Conservation (phyloP, 2,329 filamentous ascomycete genomes). For the Waltergamsia citrina region DNA sequence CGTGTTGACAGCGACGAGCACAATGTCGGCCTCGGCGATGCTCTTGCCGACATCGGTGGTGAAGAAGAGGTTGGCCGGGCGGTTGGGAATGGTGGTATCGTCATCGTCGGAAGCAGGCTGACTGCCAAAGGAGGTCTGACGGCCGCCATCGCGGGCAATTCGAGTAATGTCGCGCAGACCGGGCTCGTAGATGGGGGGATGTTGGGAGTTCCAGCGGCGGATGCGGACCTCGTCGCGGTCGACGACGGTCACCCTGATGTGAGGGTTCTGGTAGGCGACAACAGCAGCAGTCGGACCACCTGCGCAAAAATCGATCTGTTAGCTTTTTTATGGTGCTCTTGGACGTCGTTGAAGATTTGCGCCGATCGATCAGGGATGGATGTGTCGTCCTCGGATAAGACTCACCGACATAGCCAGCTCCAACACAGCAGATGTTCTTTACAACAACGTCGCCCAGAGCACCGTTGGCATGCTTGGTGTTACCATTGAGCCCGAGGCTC, state of each 20-base stretch:
- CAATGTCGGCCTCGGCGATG: conserved; percentile 60
- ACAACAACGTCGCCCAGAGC: conserved; percentile 23
- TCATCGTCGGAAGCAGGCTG: conserved; percentile 20
- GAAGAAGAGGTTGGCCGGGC: conserved; percentile 62
- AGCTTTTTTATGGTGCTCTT: too few relatives aligned
- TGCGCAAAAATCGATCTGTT: too few relatives aligned
- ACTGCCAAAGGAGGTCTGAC: conserved; percentile 29
- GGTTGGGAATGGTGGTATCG: conserved; percentile 26
- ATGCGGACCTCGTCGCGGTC: conserved; percentile 60
- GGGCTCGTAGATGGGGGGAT: conserved; percentile 69
- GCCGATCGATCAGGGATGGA: not conserved
- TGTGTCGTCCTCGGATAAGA: conserved; percentile 12
- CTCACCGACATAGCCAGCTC: conserved; percentile 68
- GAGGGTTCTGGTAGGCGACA: conserved; percentile 63
- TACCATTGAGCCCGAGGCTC: conserved; percentile 21
- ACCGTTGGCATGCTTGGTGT: conserved; percentile 18
- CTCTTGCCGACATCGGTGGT: conserved; percentile 53
- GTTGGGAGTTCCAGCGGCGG: conserved; percentile 61
- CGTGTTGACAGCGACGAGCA: conserved; percentile 71
- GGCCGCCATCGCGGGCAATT: conserved; percentile 49
- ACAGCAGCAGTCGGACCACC: conserved; percentile 69
- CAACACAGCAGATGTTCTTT: conserved; percentile 61
- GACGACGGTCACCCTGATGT: conserved; percentile 64
- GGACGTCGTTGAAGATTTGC: not conserved
- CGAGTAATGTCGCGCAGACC: conserved; percentile 60